Percentiles rank a stretch among this genome's conserved stretches.
Evolutionary conservation across 257 asterid genomes (phyloP).

Genomic region (Solanum piurae): DNA sequence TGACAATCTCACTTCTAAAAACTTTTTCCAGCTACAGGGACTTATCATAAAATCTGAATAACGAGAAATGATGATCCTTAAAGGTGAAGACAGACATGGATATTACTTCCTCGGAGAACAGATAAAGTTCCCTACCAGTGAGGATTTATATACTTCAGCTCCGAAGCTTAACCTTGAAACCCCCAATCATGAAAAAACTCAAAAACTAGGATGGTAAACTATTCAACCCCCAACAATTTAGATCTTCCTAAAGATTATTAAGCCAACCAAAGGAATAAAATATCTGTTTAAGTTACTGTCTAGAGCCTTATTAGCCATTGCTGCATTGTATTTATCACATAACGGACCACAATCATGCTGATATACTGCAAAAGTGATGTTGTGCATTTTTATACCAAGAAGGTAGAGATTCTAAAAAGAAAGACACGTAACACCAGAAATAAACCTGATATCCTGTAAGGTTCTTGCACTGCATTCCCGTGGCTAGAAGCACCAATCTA

Average conservation of each 20-base stretch:
- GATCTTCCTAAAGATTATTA: neutral
- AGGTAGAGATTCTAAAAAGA: neutral
- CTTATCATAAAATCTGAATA: neutral
- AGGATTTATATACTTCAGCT: neutral
- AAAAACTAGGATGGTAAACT: neutral
- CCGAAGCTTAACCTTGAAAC: neutral
- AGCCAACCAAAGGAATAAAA: neutral
- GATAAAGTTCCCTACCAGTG: neutral
- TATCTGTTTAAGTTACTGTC: neutral
- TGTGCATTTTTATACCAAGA: neutral
- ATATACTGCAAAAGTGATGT: neutral
- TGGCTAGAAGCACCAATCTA: slow-evolving; percentile 89
- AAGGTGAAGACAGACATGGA: neutral
- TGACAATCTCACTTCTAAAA: neutral
- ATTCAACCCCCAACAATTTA: neutral
- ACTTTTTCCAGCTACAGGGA: neutral
- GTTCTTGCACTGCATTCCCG: slow-evolving; percentile 88
- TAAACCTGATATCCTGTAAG: slow-evolving; percentile 88
- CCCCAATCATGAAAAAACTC: neutral
- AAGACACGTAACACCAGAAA: slow-evolving; percentile 3
- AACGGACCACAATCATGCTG: neutral
- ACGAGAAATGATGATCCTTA: neutral
- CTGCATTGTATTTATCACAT: neutral
- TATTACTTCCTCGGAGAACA: neutral
- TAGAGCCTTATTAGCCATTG: neutral